Evolutionary conservation across 1,284 basidiomycete species (phyloP), one percentile per base, ranked within the genome.

Genomic region (Cryptococcus neoformans): DNA sequence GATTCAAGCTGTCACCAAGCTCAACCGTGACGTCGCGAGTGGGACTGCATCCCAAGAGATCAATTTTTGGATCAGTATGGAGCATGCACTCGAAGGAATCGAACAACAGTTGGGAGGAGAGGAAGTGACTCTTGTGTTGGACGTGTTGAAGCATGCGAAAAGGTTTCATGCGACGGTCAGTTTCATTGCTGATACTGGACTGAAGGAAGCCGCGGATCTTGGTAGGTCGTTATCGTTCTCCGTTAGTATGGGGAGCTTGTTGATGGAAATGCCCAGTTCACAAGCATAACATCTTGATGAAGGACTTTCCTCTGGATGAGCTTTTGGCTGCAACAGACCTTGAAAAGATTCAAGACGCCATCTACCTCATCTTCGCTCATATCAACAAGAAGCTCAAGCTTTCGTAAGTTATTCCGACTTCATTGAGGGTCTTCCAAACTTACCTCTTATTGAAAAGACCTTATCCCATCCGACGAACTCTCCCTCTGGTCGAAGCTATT

Each of bases 221-320:
- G 89, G 88, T 88, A 64, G 66, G 85, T 28, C 28, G 4, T 28
- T 79, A 17, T 38, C 46, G 7, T 54, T 47, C n/a, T 47, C 44
- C 34, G 14, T 10, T 9, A 5, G 1, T 21, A 21, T 21, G 12
- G 17, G 17, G 17, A 11, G 16, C n/a, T 38, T 14, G 35, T 21
- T 44, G 40, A 14, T 17, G 17, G 4, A 28, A 28, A 28, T 28
- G 28, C 48, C 3, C 62, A 90, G 93, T 95, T 2, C 91, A 93
- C 82, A 95, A 95, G 76, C 95, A 98, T 81, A 98, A 99, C 70
- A 86, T 90, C 62, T 83, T 99, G 58, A 98, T 99, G 95, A 96
- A 95, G 78, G 96, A 99, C 72, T 97, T 99, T 69, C 96, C 96
- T 0, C 81, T 99, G 44, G 95, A 98, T 72, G 94, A 97, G 73